Conservation (phyloP, 169 alveolate genomes). For the Plasmodium berghei region DNA sequence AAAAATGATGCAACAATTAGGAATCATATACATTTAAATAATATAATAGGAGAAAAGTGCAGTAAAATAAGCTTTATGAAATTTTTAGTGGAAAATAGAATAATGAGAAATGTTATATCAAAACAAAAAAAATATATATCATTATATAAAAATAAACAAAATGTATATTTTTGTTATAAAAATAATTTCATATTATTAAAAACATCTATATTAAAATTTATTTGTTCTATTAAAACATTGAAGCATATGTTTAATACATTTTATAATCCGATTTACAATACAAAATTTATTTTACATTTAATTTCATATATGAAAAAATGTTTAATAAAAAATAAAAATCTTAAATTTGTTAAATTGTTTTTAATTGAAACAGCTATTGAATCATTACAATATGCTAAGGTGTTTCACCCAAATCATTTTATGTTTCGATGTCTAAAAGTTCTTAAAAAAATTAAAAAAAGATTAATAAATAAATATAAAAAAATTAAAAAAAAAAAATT, state of each 20-base stretch:
- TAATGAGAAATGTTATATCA: conserved; percentile 42
- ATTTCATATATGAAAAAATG: conserved; percentile 48
- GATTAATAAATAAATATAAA: conserved; percentile 24
- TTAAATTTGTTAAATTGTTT: conserved; percentile 60
- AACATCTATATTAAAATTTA: conserved; percentile 66
- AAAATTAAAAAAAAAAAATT: conserved; percentile 12
- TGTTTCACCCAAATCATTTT: conserved; percentile 15
- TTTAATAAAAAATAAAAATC: conserved; percentile 52
- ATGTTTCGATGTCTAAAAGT: conserved; percentile 28
- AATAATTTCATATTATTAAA: conserved; percentile 56
- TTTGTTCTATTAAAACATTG: conserved; percentile 65
- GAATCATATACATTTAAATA: conserved; percentile 48
- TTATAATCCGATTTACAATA: conserved; percentile 38
- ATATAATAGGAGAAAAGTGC: conserved; percentile 26
- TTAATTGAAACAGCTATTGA: conserved; percentile 63
- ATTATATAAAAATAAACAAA: conserved; percentile 49
- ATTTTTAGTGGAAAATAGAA: conserved; percentile 59
- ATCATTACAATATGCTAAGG: conserved; percentile 51
- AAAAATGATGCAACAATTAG: conserved; percentile 68
- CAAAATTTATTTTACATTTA: conserved; percentile 41
- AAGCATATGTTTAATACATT: conserved; percentile 56
- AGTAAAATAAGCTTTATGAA: conserved; percentile 42
- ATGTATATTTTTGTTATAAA: conserved; percentile 47
- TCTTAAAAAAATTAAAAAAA: conserved; percentile 31
- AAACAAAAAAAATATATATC: conserved; percentile 44